A percentile compares a stretch with the other conserved stretches of the same genome.
Conservation (phyloP, 2,329 filamentous ascomycete genomes). For the Blastomyces gilchristii region DNA sequence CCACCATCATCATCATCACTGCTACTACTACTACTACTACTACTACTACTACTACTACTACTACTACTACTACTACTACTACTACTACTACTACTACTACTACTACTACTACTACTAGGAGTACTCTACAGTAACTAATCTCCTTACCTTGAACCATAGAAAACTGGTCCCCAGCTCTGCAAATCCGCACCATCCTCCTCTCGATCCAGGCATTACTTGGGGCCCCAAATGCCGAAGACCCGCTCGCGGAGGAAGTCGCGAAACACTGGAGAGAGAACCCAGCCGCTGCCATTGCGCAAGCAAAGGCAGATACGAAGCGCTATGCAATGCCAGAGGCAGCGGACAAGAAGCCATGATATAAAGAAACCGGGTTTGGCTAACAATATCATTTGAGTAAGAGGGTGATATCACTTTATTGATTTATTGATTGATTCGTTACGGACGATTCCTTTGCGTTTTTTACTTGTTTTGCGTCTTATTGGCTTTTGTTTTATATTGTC, state of each 20-base stretch:
- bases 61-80: neutral
- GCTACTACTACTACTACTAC: neutral
- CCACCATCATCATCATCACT: neutral
- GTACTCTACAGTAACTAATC: slow-evolving; percentile 12
- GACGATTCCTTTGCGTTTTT: neutral
- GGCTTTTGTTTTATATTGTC: neutral
- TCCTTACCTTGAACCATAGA: slow-evolving; percentile 43
- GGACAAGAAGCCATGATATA: neutral
- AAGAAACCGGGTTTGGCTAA: neutral
- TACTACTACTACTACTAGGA: neutral
- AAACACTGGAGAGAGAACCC: slow-evolving; percentile 98
- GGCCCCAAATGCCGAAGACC: slow-evolving; percentile 94
- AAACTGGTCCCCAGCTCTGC: slow-evolving; percentile 96
- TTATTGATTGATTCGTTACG: neutral
- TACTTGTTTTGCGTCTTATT: neutral
- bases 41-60: neutral
- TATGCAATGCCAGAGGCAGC: slow-evolving; percentile 45
- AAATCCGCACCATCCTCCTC: slow-evolving; percentile 96
- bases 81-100: too few relatives aligned
- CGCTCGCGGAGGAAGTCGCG: slow-evolving; percentile 93
- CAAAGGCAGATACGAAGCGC: slow-evolving; percentile 80
- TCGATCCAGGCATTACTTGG: slow-evolving; percentile 95
- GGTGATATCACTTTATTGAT: neutral
- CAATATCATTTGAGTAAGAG: neutral
- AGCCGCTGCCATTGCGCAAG: slow-evolving; percentile 80